These are phyloP conservation scores for Lachnellula arida DNA, from an alignment of 2,329 filamentous ascomycete genomes.

Conservation along the genomic window DNA sequence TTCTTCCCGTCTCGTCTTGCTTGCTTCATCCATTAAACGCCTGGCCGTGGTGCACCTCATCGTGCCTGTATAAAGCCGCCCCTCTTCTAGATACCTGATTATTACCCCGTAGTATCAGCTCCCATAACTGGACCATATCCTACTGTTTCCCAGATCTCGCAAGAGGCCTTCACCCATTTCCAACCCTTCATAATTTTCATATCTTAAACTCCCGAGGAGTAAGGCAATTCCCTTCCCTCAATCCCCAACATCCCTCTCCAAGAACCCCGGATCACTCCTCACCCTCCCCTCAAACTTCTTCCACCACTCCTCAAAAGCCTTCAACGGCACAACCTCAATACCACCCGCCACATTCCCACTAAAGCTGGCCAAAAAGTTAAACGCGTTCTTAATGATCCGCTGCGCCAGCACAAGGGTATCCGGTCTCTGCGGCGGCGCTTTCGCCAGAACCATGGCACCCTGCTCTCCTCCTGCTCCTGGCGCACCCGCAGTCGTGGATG, in stretches of 20 bases:
- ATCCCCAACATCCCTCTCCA: slow-evolving; percentile 57
- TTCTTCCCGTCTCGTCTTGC: too few species aligned
- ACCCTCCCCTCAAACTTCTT: slow-evolving; percentile 87
- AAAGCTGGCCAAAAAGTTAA: slow-evolving; percentile 92
- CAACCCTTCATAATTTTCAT: too few species aligned
- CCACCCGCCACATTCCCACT: slow-evolving; percentile 60
- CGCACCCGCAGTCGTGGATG: slow-evolving; percentile 30
- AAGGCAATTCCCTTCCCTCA: slow-evolving; percentile 3
- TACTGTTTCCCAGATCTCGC: too few species aligned
- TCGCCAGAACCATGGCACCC: slow-evolving; percentile 13
- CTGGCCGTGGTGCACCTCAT: too few species aligned
- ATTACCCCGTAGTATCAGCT: too few species aligned
- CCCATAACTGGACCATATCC: too few species aligned
- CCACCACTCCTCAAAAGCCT: slow-evolving; percentile 98
- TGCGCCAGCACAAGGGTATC: slow-evolving; percentile 81
- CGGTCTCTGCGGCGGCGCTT: slow-evolving; percentile 6
- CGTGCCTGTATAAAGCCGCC: too few species aligned
- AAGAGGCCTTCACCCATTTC: too few species aligned
- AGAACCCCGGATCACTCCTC: slow-evolving; percentile 79
- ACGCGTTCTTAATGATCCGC: slow-evolving; percentile 92
- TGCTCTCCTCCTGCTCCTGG: neutral
- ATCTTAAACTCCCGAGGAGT: too few species aligned
- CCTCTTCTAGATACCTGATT: too few species aligned
- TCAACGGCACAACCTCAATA: slow-evolving; percentile 85
- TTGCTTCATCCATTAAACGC: too few species aligned